A percentile compares a stretch with the other conserved stretches of the same genome.
These are phyloP conservation scores for Neofusicoccum cordaticola DNA, from an alignment of 2,329 filamentous ascomycete species.

Conservation along the genomic window DNA sequence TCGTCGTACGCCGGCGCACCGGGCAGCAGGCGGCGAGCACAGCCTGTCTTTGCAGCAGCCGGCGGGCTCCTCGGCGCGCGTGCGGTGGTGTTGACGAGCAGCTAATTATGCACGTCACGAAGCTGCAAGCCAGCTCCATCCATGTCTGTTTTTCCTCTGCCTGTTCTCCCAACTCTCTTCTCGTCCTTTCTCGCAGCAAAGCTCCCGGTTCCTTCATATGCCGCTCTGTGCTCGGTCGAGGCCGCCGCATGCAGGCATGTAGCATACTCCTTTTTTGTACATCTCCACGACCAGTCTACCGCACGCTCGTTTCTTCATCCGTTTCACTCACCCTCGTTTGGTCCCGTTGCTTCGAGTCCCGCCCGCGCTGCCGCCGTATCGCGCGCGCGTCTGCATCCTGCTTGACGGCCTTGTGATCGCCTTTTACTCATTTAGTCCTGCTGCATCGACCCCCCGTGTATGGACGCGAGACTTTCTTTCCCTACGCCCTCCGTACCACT, in stretches of 20 bases:
- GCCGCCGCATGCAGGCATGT: slow-evolving; percentile 17
- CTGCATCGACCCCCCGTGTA: slow-evolving; percentile 26
- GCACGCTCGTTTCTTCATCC: slow-evolving; percentile 27
- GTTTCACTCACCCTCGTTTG: slow-evolving; percentile 32
- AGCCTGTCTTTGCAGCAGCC: not conserved
- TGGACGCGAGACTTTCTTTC: slow-evolving; percentile 24
- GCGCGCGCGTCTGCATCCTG: slow-evolving; percentile 17
- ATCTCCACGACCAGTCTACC: slow-evolving; percentile 14
- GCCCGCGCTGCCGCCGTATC: slow-evolving; percentile 18
- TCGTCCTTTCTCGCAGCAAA: slow-evolving; percentile 14
- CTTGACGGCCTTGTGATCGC: slow-evolving; percentile 31
- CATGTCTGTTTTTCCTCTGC: slow-evolving; percentile 18
- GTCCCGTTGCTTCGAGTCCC: slow-evolving; percentile 21
- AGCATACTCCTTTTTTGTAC: slow-evolving; percentile 15
- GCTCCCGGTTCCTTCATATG: slow-evolving; percentile 7
- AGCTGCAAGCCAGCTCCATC: slow-evolving; percentile 17
- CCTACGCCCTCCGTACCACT: slow-evolving; percentile 26
- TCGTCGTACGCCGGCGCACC: slow-evolving; percentile 11
- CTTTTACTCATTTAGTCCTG: slow-evolving; percentile 35
- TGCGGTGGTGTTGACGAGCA: slow-evolving; percentile 15
- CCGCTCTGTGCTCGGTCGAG: slow-evolving; percentile 6
- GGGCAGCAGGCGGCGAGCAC: slow-evolving; percentile 10
- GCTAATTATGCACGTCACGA: slow-evolving; percentile 17
- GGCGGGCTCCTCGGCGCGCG: not conserved
- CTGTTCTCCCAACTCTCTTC: slow-evolving; percentile 11